These are phyloP conservation scores for Mortierella sp. DNA, from an alignment of 371 early-diverging fungal genomes.

Conservation along the genomic window DNA sequence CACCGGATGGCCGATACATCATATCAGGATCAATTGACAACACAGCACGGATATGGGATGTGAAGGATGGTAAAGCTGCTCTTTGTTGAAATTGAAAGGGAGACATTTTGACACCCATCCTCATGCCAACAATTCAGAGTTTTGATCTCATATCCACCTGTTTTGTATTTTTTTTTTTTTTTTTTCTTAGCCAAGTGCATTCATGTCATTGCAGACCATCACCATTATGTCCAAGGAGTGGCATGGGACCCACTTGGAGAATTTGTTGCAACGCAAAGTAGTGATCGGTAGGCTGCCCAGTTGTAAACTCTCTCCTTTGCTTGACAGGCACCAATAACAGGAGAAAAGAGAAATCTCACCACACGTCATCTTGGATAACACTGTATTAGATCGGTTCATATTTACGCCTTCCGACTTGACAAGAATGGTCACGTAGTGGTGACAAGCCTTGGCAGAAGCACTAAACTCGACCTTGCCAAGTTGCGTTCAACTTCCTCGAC, in stretches of 20 bases:
- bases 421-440: conserved; percentile 39
- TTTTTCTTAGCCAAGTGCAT: conserved; percentile 72
- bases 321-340: too few relatives aligned
- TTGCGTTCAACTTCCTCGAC: conserved; percentile 36
- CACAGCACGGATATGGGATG: conserved; percentile 91
- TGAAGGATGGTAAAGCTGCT: conserved; percentile 68
- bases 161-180: conserved; percentile 2
- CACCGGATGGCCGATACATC: conserved; percentile 88
- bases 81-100: not conserved
- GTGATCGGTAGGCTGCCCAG: conserved; percentile 77
- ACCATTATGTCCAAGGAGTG: conserved; percentile 96
- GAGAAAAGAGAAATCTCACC: too few relatives aligned
- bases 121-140: not conserved
- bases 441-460: conserved; percentile 42
- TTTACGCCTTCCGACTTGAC: conserved; percentile 50
- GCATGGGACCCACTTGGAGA: conserved; percentile 95
- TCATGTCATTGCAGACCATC: conserved; percentile 85
- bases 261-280: conserved; percentile 91
- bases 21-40: conserved; percentile 94
- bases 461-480: conserved; percentile 49
- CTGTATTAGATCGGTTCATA: conserved; percentile 59
- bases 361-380: too few relatives aligned
- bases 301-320: too few relatives aligned
- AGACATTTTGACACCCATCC: not conserved
- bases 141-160: too few relatives aligned